Base-by-base conservation (phyloP, 306 rosid species). In the Morella rubra region DNA sequence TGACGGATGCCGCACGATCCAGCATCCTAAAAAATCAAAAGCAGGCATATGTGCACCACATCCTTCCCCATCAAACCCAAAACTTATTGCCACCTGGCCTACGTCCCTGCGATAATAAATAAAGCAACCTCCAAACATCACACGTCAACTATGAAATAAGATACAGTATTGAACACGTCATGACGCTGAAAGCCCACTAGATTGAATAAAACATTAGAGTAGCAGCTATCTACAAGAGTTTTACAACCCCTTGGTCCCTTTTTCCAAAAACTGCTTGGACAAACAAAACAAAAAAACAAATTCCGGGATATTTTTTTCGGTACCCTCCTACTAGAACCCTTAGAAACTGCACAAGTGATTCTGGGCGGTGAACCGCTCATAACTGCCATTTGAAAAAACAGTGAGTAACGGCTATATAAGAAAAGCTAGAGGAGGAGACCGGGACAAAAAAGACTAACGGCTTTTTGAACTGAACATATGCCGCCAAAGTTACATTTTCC, bases 341-440 rank as follows among this genome's bases (percentile, higher is more conserved):
- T 73, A 41, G 78, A 84, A 83, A 78, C 77, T 47, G 80, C 77
- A 75, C 66, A 6, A 72, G 3, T 71, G 76, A 69, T 77, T 78
- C 58, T 77, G 70, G 81, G 89, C 86, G 79, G 85, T 79, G 80
- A 86, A 82, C 82, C 87, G 75, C 88, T 82, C 70, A 69, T 86
- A 92, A 92, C 96, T 87, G 80, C 78, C 96, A 84, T 85, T 92
- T 90, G 90, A 91, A 92, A 32, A 72, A 74, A 70, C 73, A 78
- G 5, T 64, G 77, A 81, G 81, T 47, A 88, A 88, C 97, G 91
- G 93, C 96, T 88, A 92, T 44, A 49, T 75, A 75, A 75, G 73
- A 87, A 82, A 76, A 74, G 73, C 76, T 79, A 58, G 81, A 32
- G 37, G 37, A n/a, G 37, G 37, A 32, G 37, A 32, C 37, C 54